These are phyloP conservation scores for Schwanniomyces etchellsii DNA, from an alignment of 1,139 yeast species.

Conservation along the genomic window DNA sequence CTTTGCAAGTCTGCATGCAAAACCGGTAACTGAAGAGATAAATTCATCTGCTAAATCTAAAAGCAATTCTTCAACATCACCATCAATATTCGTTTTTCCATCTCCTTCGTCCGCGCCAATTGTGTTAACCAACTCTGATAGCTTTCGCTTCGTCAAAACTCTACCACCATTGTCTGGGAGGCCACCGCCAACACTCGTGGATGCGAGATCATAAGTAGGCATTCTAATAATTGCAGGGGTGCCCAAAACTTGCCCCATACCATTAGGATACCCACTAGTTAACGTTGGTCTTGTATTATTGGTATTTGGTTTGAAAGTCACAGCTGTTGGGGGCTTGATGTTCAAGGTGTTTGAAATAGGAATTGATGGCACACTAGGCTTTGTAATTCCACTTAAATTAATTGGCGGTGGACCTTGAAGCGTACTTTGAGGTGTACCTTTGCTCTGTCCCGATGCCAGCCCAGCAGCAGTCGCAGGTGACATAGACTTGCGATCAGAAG, in stretches of 20 bases:
- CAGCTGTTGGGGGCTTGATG: constrained; percentile 32
- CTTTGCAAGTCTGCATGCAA: constrained; percentile 92
- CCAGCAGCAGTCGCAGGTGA: constrained; percentile 8
- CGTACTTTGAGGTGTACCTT: constrained; percentile 1
- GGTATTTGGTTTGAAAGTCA: constrained; percentile 34
- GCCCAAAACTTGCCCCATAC: constrained; percentile 51
- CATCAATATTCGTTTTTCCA: constrained; percentile 87
- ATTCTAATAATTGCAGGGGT: constrained; percentile 74
- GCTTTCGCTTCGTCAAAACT: constrained; percentile 81
- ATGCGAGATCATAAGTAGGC: constrained; percentile 75
- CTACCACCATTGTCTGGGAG: constrained; percentile 59
- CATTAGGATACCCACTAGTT: constrained; percentile 78
- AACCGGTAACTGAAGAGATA: constrained; percentile 81
- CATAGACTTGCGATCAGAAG: constrained; percentile 5
- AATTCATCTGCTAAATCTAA: constrained; percentile 95
- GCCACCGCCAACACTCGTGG: constrained; percentile 25
- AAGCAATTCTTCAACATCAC: constrained; percentile 89
- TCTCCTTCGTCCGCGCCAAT: constrained; percentile 84
- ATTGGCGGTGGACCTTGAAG: constrained; percentile 12
- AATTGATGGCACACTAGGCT: constrained; percentile 64
- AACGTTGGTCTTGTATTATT: constrained; percentile 67
- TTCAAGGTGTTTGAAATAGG: constrained; percentile 68
- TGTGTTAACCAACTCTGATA: constrained; percentile 77
- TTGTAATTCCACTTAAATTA: constrained; percentile 43
- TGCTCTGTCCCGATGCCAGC: constrained; percentile 3